Evolutionary conservation across 2,329 filamentous ascomycete species (phyloP), one percentile per base, ranked within the genome.

Genomic region (Basipetospora chlamydospora): DNA sequence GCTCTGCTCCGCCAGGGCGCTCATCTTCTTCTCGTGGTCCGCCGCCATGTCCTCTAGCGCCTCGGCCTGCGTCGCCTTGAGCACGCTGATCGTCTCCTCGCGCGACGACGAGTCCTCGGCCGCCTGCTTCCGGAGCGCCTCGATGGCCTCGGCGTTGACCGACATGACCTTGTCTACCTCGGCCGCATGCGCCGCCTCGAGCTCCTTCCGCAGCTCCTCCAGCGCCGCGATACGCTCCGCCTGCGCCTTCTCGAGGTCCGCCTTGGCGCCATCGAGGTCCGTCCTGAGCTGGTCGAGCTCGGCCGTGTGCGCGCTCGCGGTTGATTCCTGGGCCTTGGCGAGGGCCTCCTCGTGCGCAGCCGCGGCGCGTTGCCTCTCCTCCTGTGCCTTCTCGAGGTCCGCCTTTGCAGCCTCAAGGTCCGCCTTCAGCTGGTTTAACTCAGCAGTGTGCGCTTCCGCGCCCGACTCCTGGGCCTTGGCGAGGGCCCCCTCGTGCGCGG

Each of bases 41-140:
- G 61, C 57, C 1, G 59, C 58, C 36, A 76, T 50, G 28, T 67
- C 64, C 15, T 71, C 63, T 22, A 78, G 59, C 2, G 57, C 49
- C 47, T 58, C 58, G 41, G 55, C 51, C 41, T 63, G 53, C 11
- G 46, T 43, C 4, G 46, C 47, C 17, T 55, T 53, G 18, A 37
- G 35, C n/a, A 31, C 17, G n/a, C 17, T 25, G 17, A 30, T 22
- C 33, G 59, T 46, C 39, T 61, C 62, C 43, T 66, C 60, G 4
- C 69, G 50, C 42, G 70, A 63, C 30, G 50, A 55, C 41, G 56
- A 54, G 10, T 53, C 51, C 20, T 55, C 52, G 4, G 50, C 47
- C 2, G 56, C 50, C 36, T 64, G 57, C 9, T 50, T 46, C 51
- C 60, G 62, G 46, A 63, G 47, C 22, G 46, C 48, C 11, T 62